Evolutionary conservation across 176 grass and related monocot genomes (phyloP).

Genomic region (Triticum turgidum): DNA sequence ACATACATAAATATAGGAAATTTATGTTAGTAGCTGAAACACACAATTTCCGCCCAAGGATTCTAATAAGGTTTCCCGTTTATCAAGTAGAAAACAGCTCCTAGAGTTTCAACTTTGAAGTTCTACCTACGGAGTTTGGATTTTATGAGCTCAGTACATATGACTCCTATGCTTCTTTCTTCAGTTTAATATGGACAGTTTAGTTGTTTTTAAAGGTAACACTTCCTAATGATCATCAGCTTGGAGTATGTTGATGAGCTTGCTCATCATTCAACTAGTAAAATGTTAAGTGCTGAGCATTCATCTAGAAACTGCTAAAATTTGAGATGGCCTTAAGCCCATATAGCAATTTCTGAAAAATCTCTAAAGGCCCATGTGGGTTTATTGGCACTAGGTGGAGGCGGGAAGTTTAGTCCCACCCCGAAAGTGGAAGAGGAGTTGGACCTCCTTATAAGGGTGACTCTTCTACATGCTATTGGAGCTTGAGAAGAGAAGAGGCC

Average conservation of each 20-base stretch:
- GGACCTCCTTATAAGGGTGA: no score
- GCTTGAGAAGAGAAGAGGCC: no score
- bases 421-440: no score
- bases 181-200: not conserved
- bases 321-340: no score
- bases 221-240: not conserved
- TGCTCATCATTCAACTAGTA: not conserved
- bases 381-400: no score
- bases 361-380: no score
- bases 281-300: not conserved
- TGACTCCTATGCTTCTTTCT: not conserved
- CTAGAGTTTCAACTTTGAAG: not conserved
- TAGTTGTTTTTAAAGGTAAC: not conserved
- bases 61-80: not conserved
- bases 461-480: no score
- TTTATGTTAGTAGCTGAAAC: not conserved
- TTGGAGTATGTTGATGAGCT: constrained; percentile 5
- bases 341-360: no score
- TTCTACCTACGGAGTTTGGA: not conserved
- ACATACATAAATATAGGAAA: not conserved
- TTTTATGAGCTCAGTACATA: not conserved
- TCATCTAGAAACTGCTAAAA: not conserved
- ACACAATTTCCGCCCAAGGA: not conserved
- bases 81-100: not conserved
- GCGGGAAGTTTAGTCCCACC: no score